Percentiles rank a stretch among this genome's conserved stretches.
Evolutionary conservation across 805 yeast species (phyloP).

Genomic region (Zygosaccharomyces lentus): DNA sequence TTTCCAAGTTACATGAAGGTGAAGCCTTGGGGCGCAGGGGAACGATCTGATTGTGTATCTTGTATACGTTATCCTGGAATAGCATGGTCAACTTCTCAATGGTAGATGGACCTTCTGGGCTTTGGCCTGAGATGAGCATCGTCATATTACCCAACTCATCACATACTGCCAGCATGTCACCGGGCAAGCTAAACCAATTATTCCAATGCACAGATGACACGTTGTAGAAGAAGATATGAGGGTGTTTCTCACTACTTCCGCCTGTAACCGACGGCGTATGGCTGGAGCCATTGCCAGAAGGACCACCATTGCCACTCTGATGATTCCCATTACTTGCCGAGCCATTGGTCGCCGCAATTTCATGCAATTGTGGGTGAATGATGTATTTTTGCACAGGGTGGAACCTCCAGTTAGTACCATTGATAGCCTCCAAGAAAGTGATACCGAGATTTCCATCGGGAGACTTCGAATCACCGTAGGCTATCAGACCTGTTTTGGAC

Average conservation of each 20-base stretch:
- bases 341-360: slow-evolving; percentile 12
- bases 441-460: slow-evolving; percentile 43
- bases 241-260: slow-evolving; percentile 16
- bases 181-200: slow-evolving; percentile 44
- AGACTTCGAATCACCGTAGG: slow-evolving; percentile 49
- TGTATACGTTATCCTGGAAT: slow-evolving; percentile 38
- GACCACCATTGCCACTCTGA: slow-evolving; percentile 15
- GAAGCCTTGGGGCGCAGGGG: slow-evolving; percentile 22
- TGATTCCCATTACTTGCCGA: slow-evolving; percentile 13
- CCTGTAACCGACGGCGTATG: slow-evolving; percentile 14
- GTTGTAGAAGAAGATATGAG: slow-evolving; percentile 34
- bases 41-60: slow-evolving; percentile 29
- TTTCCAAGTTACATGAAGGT: slow-evolving; percentile 36
- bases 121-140: slow-evolving; percentile 50
- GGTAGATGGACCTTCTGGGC: slow-evolving; percentile 34
- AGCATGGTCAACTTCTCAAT: slow-evolving; percentile 34
- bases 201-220: slow-evolving; percentile 63
- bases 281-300: slow-evolving; percentile 7
- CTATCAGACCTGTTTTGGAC: slow-evolving; percentile 83
- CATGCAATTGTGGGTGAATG: slow-evolving; percentile 33
- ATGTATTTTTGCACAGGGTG: slow-evolving; percentile 41
- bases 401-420: slow-evolving; percentile 77
- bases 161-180: slow-evolving; percentile 75
- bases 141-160: slow-evolving; percentile 69
- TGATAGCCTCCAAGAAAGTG: slow-evolving; percentile 66